phyloP scores from a whole-genome alignment of 2,329 filamentous ascomycete species.

The Diaporthe citri region DNA sequence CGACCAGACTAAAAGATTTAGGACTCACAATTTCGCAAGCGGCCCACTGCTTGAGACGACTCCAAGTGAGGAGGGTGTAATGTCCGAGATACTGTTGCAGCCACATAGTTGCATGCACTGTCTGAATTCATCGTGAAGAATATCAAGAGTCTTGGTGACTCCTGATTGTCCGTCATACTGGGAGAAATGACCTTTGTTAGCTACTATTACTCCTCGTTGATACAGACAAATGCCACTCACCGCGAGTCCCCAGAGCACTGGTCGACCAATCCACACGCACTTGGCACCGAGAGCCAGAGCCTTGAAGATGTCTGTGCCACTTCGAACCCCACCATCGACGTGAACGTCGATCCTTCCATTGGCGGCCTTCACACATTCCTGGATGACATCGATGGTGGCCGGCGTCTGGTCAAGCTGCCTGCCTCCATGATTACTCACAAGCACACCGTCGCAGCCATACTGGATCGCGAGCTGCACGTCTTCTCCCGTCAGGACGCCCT shows the following conservation, averaged over 20 bases:
- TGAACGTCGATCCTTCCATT: conserved; percentile 64
- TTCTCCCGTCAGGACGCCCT: conserved; percentile 56
- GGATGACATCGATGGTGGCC: conserved; percentile 58
- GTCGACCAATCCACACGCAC: conserved; percentile 60
- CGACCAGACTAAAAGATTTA: not conserved
- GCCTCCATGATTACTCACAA: conserved; percentile 71
- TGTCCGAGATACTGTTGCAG: conserved; percentile 6
- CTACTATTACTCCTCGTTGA: not conserved
- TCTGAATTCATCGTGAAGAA: not conserved
- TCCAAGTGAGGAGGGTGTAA: conserved; percentile 1
- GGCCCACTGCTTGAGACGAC: not conserved
- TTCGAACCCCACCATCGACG: conserved; percentile 65
- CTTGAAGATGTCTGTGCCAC: conserved; percentile 68
- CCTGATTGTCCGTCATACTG: conserved; percentile 1
- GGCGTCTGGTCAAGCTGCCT: conserved; percentile 56
- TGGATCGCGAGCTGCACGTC: conserved; percentile 56
- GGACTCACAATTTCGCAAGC: not conserved
- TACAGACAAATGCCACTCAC: conserved; percentile 10
- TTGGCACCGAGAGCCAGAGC: conserved; percentile 66
- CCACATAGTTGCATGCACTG: conserved; percentile 12
- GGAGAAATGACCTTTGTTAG: not conserved
- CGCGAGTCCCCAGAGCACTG: conserved; percentile 60
- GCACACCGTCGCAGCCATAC: conserved; percentile 51
- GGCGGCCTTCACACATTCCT: conserved; percentile 60
- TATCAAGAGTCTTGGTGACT: conserved; percentile 2